Evolutionary conservation across 148 eudicot species (phyloP).

Genomic region (Silene conica): DNA sequence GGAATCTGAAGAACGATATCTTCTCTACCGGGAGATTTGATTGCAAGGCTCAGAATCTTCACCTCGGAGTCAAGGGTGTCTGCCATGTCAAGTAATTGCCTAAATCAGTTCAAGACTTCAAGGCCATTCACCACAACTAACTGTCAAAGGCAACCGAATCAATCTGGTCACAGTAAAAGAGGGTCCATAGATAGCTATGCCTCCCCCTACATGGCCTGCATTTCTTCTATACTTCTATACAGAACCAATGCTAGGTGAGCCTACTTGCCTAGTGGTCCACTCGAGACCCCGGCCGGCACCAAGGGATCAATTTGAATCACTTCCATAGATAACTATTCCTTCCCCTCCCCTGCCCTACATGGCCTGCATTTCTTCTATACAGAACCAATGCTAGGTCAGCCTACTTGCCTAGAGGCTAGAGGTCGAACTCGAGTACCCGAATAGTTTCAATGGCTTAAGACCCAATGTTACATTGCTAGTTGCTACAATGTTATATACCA

Average conservation of each 20-base stretch:
- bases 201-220: no score
- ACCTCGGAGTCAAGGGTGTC: constrained; percentile 85
- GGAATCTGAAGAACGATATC: constrained; percentile 72
- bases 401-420: background rate
- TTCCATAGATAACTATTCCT: no score
- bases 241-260: no score
- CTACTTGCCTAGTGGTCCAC: no score
- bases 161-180: no score
- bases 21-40: constrained; percentile 63
- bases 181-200: no score
- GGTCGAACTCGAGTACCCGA: background rate
- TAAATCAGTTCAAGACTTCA: constrained; percentile 6
- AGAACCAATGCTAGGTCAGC: background rate
- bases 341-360: background rate
- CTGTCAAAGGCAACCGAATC: no score
- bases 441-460: background rate
- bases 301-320: no score
- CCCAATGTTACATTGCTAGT: background rate
- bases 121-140: background rate
- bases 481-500: background rate
- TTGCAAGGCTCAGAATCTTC: constrained; percentile 73
- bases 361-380: background rate
- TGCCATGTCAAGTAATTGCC: constrained; percentile 22
- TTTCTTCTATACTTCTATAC: no score
- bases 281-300: no score